Conservation (phyloP, 2,329 filamentous ascomycete genomes). For the Colletotrichum truncatum region DNA sequence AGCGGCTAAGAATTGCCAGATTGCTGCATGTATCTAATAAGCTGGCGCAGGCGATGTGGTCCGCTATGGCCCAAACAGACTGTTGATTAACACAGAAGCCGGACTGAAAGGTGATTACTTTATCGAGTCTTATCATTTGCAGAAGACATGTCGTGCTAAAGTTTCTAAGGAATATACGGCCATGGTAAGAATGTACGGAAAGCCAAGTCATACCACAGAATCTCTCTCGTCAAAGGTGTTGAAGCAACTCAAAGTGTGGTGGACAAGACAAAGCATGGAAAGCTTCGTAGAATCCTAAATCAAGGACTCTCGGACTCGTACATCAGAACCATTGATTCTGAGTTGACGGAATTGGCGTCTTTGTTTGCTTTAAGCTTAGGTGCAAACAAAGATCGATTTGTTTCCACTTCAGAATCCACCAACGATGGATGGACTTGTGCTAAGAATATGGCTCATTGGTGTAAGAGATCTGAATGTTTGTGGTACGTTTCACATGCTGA, state of each 20-base stretch:
- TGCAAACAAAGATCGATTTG: slow-evolving; percentile 5
- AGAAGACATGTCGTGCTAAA: background rate
- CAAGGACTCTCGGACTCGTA: slow-evolving; percentile 17
- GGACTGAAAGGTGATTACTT: slow-evolving; percentile 1
- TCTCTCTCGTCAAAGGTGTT: slow-evolving; percentile 8
- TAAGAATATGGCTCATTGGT: slow-evolving; percentile 12
- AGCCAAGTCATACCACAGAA: slow-evolving; percentile 7
- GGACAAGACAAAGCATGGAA: slow-evolving; percentile 16
- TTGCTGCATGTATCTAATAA: no score
- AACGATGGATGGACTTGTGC: slow-evolving; percentile 7
- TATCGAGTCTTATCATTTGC: background rate
- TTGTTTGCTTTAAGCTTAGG: slow-evolving; percentile 2
- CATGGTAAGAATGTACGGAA: slow-evolving; percentile 14
- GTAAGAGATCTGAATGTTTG: background rate
- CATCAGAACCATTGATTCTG: slow-evolving; percentile 1
- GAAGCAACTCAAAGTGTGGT: slow-evolving; percentile 15
- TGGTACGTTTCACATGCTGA: background rate
- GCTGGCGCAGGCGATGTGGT: slow-evolving; percentile 1
- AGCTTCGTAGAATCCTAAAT: slow-evolving; percentile 10
- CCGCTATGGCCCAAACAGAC: slow-evolving; percentile 10
- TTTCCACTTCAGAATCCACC: background rate
- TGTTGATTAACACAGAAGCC: slow-evolving; percentile 1
- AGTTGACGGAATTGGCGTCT: background rate
- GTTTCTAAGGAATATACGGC: background rate
- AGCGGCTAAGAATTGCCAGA: rapidly evolving